phyloP scores from a whole-genome alignment of 371 early-diverging fungal genomes.

The Mucor plumbeus region DNA sequence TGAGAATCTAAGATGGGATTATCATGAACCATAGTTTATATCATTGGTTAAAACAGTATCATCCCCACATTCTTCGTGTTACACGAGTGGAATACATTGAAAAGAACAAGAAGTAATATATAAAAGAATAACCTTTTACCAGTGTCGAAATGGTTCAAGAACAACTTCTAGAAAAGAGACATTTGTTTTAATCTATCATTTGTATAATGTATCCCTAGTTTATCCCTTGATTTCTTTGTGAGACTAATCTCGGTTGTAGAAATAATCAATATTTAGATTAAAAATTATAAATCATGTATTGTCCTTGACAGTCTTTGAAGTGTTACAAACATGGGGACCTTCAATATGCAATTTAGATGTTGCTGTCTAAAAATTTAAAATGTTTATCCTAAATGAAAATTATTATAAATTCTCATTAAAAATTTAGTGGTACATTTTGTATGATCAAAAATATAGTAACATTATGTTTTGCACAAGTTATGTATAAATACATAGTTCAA shows the following conservation, averaged over 20 bases:
- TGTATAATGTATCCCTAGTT: no score
- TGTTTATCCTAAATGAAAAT: neutral
- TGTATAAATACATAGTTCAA: no score
- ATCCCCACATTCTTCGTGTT: neutral
- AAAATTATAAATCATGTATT: neutral
- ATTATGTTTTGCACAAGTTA: no score
- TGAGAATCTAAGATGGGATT: slow-evolving; percentile 1
- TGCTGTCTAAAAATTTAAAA: neutral
- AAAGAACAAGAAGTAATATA: neutral
- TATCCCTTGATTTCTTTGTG: neutral
- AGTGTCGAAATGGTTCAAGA: neutral
- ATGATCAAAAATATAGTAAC: no score
- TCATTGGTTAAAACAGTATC: neutral
- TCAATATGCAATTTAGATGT: neutral
- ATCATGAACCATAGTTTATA: neutral
- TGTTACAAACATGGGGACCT: neutral
- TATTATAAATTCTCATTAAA: no score
- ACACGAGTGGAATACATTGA: neutral
- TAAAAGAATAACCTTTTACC: no score
- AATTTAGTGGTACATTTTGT: no score
- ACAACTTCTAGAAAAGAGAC: neutral
- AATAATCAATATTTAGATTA: neutral
- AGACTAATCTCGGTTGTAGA: neutral
- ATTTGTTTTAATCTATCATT: no score
- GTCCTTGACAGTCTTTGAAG: neutral